Evolutionary conservation across 495 filamentous ascomycete genomes (phyloP).

Genomic region (Pyronema omphalodes): DNA sequence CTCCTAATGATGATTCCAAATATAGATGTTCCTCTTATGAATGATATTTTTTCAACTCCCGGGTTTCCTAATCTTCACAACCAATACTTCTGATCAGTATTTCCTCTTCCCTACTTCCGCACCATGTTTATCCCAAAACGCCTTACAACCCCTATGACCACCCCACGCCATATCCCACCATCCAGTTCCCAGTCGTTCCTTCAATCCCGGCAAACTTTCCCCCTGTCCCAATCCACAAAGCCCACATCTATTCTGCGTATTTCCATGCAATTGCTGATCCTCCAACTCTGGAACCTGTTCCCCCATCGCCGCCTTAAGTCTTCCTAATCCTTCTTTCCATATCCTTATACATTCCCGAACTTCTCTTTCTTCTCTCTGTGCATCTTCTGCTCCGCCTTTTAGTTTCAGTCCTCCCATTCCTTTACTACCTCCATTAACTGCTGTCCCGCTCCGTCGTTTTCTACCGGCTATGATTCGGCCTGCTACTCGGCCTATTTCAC

Average conservation of each 20-base stretch:
- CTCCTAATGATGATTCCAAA: too few species aligned
- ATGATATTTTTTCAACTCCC: too few species aligned
- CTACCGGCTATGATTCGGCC: constrained; percentile 74
- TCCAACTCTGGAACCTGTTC: constrained; percentile 45
- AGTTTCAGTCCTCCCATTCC: constrained; percentile 72
- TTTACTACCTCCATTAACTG: constrained; percentile 30
- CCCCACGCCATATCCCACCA: constrained; percentile 93
- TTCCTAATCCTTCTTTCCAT: constrained; percentile 53
- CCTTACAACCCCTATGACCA: constrained; percentile 50
- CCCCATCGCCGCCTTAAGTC: constrained; percentile 35
- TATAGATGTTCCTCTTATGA: too few species aligned
- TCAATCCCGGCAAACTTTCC: constrained; percentile 57
- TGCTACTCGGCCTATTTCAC: constrained; percentile 44
- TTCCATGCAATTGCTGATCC: constrained; percentile 42
- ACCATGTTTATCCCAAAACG: constrained; percentile 66
- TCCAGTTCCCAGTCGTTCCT: constrained; percentile 68
- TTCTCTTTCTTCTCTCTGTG: constrained; percentile 70
- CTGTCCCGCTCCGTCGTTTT: constrained; percentile 57
- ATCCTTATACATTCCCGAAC: constrained; percentile 53
- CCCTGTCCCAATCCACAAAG: constrained; percentile 77
- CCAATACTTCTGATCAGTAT: not conserved
- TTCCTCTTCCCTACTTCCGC: not conserved
- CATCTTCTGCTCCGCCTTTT: constrained; percentile 54
- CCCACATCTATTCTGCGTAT: constrained; percentile 49
- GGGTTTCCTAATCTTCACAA: too few species aligned